Evolutionary conservation across 225 moss, liverwort and hornwort species (phyloP).

Genomic region (Neckera pumila): DNA sequence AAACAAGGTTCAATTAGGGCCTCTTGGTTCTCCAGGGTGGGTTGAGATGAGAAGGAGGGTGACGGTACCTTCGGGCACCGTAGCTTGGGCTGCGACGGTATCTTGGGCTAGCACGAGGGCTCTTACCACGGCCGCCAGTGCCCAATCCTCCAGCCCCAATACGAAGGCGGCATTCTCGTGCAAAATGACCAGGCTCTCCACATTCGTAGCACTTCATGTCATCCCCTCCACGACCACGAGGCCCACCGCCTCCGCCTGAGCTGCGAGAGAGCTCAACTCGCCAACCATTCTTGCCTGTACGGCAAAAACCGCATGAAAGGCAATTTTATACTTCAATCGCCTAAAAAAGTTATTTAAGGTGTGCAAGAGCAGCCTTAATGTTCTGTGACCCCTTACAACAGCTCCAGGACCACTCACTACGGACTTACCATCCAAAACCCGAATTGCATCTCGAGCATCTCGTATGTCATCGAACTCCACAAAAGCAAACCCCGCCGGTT

Average conservation of each 20-base stretch:
- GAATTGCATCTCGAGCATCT: conserved; percentile 73
- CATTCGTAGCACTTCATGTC: conserved; percentile 99
- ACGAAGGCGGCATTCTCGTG: conserved; percentile 89
- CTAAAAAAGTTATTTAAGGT: no score
- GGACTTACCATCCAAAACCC: conserved; percentile 65
- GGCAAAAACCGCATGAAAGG: background rate
- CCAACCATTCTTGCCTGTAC: conserved; percentile 97
- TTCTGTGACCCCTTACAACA: background rate
- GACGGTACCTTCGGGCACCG: conserved; percentile 61
- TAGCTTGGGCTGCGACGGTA: conserved; percentile 98
- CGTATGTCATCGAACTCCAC: conserved; percentile 71
- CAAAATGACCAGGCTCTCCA: conserved; percentile 99
- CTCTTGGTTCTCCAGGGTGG: no score
- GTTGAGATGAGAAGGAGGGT: background rate
- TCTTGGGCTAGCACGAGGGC: conserved; percentile 86
- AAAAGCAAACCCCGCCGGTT: conserved; percentile 89
- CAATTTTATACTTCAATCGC: background rate
- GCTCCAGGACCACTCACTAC: conserved; percentile 6
- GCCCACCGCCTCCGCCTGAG: conserved; percentile 96
- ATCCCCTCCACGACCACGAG: conserved; percentile 94
- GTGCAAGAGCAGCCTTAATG: background rate
- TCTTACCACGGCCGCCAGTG: conserved; percentile 91
- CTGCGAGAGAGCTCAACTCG: conserved; percentile 97
- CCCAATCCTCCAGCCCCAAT: conserved; percentile 97
- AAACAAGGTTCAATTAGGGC: background rate